These are phyloP conservation scores for Cladophialophora carrionii DNA, from an alignment of 2,329 filamentous ascomycete species.

Conservation along the genomic window DNA sequence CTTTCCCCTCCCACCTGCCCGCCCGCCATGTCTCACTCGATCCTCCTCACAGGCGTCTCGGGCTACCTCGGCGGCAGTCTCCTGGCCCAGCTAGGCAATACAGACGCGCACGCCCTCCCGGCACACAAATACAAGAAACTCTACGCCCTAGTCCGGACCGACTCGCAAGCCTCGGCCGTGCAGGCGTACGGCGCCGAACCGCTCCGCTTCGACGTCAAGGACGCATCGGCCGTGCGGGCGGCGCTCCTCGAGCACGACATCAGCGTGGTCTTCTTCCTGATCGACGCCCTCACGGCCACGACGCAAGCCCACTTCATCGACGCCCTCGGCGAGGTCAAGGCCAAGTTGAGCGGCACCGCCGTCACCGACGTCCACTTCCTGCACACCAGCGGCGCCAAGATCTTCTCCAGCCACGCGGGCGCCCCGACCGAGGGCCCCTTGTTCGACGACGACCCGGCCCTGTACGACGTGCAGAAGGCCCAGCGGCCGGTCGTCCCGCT, in stretches of 20 bases:
- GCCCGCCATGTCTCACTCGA: constrained; percentile 32
- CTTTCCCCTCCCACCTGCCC: neutral
- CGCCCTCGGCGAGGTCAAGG: constrained; percentile 36
- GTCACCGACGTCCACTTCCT: neutral
- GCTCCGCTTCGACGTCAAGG: constrained; percentile 47
- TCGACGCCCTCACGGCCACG: constrained; percentile 45
- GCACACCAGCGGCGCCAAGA: constrained; percentile 56
- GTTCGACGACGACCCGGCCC: constrained; percentile 49
- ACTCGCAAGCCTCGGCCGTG: constrained; percentile 52
- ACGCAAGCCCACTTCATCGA: constrained; percentile 43
- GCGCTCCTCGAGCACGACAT: constrained; percentile 52
- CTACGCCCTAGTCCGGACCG: constrained; percentile 54
- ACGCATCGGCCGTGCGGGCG: constrained; percentile 44
- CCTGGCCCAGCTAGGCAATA: constrained; percentile 44
- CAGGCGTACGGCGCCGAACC: constrained; percentile 50
- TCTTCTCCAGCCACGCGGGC: constrained; percentile 55
- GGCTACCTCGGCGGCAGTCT: constrained; percentile 59
- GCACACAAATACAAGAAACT: constrained; percentile 51
- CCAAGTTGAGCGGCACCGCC: neutral
- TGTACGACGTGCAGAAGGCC: constrained; percentile 52
- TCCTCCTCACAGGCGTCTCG: constrained; percentile 53
- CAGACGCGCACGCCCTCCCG: constrained; percentile 44
- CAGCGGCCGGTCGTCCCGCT: constrained; percentile 38
- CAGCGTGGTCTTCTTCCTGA: constrained; percentile 55
- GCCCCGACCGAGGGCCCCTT: constrained; percentile 49